Evolutionary conservation across 1,284 basidiomycete genomes (phyloP).

Genomic region (Ustilago cynodontis): DNA sequence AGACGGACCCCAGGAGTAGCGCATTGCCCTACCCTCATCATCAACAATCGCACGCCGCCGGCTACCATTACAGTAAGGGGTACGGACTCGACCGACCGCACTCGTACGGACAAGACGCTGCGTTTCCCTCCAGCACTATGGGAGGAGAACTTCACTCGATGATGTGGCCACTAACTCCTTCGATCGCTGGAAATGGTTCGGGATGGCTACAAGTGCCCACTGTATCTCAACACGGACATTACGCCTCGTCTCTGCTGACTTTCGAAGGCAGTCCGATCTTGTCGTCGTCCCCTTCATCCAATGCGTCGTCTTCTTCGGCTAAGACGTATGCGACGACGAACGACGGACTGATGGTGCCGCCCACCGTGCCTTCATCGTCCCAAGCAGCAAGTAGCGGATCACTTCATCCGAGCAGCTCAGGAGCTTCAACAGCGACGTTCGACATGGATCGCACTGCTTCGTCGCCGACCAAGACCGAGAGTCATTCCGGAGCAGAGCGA

Average conservation of each 20-base stretch:
- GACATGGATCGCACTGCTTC: slow-evolving; percentile 6
- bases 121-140: not conserved
- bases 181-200: not conserved
- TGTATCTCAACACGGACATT: not conserved
- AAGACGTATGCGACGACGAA: slow-evolving; percentile 21
- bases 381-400: slow-evolving; percentile 3
- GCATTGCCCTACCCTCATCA: not conserved
- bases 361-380: slow-evolving; percentile 26
- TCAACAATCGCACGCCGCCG: slow-evolving; percentile 11
- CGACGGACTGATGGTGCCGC: slow-evolving; percentile 33
- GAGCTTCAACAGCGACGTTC: not conserved
- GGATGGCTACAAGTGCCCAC: slow-evolving; percentile 3
- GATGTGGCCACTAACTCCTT: slow-evolving; percentile 27
- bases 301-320: slow-evolving; percentile 29
- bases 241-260: slow-evolving; percentile 1
- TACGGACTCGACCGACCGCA: slow-evolving; percentile 16
- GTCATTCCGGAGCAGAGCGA: not conserved
- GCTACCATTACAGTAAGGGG: slow-evolving; percentile 34
- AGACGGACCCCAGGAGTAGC: not conserved
- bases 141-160: slow-evolving; percentile 7
- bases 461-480: not conserved
- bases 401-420: not conserved
- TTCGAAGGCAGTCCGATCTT: slow-evolving; percentile 27
- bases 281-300: slow-evolving; percentile 39
- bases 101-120: slow-evolving; percentile 17